phyloP scores from a whole-genome alignment of 106 monocot genomes.

The Phalaenopsis aphrodite region DNA sequence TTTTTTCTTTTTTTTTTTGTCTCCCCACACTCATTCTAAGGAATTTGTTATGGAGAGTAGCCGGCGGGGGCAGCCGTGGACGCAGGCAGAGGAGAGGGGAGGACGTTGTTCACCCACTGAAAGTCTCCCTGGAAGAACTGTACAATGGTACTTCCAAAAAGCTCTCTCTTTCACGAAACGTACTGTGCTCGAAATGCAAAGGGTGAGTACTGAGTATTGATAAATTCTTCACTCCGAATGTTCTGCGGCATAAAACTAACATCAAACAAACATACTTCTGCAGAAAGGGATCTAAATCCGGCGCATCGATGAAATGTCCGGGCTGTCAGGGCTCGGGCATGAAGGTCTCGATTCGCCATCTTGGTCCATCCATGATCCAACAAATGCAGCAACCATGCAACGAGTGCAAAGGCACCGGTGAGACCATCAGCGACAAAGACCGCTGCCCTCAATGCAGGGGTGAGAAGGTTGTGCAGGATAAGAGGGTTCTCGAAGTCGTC shows the following conservation, averaged over 20 bases:
- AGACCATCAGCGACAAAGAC: conserved; percentile 54
- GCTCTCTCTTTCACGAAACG: conserved; percentile 77
- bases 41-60: conserved; percentile 4
- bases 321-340: conserved; percentile 79
- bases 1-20: no score
- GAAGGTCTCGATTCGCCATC: conserved; percentile 68
- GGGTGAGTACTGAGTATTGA: conserved; percentile 13
- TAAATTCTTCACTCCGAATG: no score
- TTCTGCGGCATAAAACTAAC: no score
- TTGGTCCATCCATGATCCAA: conserved; percentile 80
- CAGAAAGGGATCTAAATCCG: conserved; percentile 79
- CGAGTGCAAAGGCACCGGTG: conserved; percentile 78
- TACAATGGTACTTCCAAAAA: conserved; percentile 75
- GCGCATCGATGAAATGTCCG: conserved; percentile 58
- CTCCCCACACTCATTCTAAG: background rate
- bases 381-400: conserved; percentile 94
- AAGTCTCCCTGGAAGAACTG: conserved; percentile 68
- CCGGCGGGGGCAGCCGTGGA: conserved; percentile 66
- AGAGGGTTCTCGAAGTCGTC: conserved; percentile 47
- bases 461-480: conserved; percentile 50
- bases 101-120: conserved; percentile 76
- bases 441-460: conserved; percentile 48
- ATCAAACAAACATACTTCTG: no score
- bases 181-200: conserved; percentile 71
- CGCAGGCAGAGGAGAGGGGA: conserved; percentile 81